phyloP scores from a whole-genome alignment of 495 filamentous ascomycete species.

The Xeromyces bisporus region DNA sequence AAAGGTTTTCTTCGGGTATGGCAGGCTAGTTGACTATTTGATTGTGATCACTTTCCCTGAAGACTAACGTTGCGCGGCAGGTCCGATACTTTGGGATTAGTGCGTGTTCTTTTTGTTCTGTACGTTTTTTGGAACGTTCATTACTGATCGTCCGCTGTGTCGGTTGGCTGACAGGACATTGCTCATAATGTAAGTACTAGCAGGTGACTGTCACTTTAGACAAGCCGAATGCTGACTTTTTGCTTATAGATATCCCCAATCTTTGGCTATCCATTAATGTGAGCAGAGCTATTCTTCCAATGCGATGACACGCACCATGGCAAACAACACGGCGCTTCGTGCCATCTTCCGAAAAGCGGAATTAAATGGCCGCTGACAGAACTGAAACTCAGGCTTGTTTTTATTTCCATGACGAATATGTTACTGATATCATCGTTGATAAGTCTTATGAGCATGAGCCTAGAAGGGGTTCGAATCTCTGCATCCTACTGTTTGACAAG shows the following conservation, averaged over 20 bases:
- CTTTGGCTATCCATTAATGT: conserved; percentile 31
- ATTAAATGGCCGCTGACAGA: neutral
- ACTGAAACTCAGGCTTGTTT: conserved; percentile 37
- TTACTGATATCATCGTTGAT: conserved; percentile 83
- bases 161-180: conserved; percentile 34
- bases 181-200: conserved; percentile 30
- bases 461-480: conserved; percentile 57
- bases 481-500: conserved; percentile 1
- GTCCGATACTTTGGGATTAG: conserved; percentile 67
- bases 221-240: conserved; percentile 21
- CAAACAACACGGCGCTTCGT: no score
- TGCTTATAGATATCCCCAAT: conserved; percentile 28
- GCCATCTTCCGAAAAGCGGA: no score
- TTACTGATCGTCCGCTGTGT: conserved; percentile 24
- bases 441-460: conserved; percentile 77
- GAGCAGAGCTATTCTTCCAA: conserved; percentile 7
- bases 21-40: conserved; percentile 18
- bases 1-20: conserved; percentile 60
- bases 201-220: conserved; percentile 10
- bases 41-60: conserved; percentile 12
- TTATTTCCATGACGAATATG: conserved; percentile 76
- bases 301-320: no score
- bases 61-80: conserved; percentile 25
- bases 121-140: conserved; percentile 1
- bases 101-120: conserved; percentile 21